Conservation (phyloP, 306 rosid genomes). For the Morella rubra region DNA sequence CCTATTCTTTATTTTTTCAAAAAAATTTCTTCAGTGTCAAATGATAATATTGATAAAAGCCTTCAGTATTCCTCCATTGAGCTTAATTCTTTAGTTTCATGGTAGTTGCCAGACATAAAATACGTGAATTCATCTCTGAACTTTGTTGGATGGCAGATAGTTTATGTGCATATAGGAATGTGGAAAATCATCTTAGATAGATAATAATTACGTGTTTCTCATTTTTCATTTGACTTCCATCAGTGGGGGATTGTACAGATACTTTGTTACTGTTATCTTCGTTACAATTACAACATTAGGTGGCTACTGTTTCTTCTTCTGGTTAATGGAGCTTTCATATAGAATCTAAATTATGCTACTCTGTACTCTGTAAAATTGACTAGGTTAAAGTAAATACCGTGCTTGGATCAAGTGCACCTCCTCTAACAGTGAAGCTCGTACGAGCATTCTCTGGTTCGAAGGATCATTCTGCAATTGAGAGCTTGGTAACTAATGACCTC, state of each 20-base stretch:
- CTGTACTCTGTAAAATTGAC: slow-evolving; percentile 12
- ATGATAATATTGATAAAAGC: background rate
- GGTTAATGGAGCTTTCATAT: background rate
- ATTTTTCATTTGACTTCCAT: background rate
- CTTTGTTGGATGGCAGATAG: background rate
- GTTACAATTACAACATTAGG: background rate
- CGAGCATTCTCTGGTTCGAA: slow-evolving; percentile 64
- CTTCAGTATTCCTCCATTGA: background rate
- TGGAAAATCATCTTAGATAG: background rate
- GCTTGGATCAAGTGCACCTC: slow-evolving; percentile 91
- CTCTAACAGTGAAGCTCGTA: slow-evolving; percentile 77
- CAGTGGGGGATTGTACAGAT: background rate
- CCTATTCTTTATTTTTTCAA: too few species aligned
- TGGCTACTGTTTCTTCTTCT: background rate
- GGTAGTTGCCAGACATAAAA: background rate
- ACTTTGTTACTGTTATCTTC: background rate
- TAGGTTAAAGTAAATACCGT: slow-evolving; percentile 89
- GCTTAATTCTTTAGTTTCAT: background rate
- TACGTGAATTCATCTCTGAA: background rate
- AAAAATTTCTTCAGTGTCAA: too few species aligned
- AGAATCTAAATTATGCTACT: background rate
- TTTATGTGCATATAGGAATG: background rate
- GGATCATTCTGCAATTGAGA: slow-evolving; percentile 55
- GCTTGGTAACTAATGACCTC: slow-evolving; percentile 47
- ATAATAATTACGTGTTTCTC: background rate